A percentile compares a stretch with the other conserved stretches of the same genome.
Evolutionary conservation across 2,329 filamentous ascomycete genomes (phyloP).

Genomic region (Cercospora zeina): DNA sequence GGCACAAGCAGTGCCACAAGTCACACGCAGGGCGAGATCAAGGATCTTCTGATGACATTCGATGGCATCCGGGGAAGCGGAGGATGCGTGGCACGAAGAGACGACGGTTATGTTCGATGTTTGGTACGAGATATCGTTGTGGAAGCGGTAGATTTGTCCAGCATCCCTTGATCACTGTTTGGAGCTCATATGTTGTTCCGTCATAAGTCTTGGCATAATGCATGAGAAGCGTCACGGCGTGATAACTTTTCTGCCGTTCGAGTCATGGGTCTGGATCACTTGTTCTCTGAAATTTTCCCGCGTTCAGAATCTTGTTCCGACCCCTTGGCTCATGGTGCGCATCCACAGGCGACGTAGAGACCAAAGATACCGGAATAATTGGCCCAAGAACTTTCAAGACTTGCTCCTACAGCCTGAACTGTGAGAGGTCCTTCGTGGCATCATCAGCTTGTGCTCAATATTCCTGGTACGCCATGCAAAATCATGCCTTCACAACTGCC

Average conservation of each 20-base stretch:
- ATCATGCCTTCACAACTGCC: constrained; percentile 15
- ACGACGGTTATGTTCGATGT: not conserved
- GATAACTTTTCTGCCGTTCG: not conserved
- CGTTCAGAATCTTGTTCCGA: too few species aligned
- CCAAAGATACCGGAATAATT: not conserved
- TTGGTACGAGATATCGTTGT: not conserved
- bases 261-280: not conserved
- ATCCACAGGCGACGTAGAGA: not conserved
- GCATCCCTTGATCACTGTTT: not conserved
- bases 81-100: not conserved
- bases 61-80: not conserved
- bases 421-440: not conserved
- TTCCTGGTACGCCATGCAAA: not conserved
- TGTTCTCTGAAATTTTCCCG: not conserved
- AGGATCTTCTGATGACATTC: not conserved
- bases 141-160: not conserved
- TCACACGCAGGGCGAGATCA: not conserved
- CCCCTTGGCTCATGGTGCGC: not conserved
- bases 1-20: not conserved
- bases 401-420: not conserved
- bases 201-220: not conserved
- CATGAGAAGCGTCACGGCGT: not conserved
- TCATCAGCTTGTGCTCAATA: not conserved
- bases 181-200: not conserved
- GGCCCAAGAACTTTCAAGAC: not conserved